Evolutionary conservation across 768 basidiomycete genomes (phyloP).

Genomic region (Leccinum disarticulatum): DNA sequence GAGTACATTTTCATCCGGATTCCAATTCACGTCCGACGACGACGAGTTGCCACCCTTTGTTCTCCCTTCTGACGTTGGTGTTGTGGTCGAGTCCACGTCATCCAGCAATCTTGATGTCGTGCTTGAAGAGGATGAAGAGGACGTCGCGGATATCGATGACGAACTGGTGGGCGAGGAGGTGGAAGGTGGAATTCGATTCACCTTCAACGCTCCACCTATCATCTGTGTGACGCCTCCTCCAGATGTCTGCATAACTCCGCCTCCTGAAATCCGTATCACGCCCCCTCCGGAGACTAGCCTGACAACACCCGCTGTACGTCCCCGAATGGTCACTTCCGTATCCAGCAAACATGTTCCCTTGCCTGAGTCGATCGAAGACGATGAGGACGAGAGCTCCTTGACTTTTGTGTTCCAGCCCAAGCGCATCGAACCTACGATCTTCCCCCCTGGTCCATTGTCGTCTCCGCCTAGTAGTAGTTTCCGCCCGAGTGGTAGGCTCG

Average conservation of each 20-base stretch:
- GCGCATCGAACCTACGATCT: conserved; percentile 7
- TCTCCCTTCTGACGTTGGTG: conserved; percentile 46
- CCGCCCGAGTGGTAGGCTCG: conserved; percentile 15
- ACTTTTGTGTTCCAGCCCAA: conserved; percentile 20
- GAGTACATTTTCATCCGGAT: conserved; percentile 56
- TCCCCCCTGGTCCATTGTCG: conserved; percentile 12
- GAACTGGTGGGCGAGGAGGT: conserved; percentile 59
- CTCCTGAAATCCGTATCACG: conserved; percentile 25
- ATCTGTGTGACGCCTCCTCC: conserved; percentile 30
- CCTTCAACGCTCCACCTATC: conserved; percentile 59
- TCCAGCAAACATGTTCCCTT: conserved; percentile 6
- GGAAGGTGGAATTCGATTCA: conserved; percentile 71
- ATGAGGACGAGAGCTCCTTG: conserved; percentile 22
- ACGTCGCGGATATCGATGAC: conserved; percentile 35
- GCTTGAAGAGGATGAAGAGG: conserved; percentile 41
- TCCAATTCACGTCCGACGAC: conserved; percentile 47
- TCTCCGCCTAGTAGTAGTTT: conserved; percentile 3
- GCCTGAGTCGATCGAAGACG: conserved; percentile 19
- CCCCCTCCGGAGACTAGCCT: conserved; percentile 19
- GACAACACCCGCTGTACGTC: conserved; percentile 20
- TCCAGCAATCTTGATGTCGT: conserved; percentile 38
- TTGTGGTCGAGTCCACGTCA: conserved; percentile 34
- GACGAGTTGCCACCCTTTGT: conserved; percentile 49
- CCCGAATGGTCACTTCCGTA: conserved; percentile 1
- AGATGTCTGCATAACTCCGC: conserved; percentile 25